Evolutionary conservation across 176 grass and related monocot genomes (phyloP).

Genomic region (Guadua angustifolia): DNA sequence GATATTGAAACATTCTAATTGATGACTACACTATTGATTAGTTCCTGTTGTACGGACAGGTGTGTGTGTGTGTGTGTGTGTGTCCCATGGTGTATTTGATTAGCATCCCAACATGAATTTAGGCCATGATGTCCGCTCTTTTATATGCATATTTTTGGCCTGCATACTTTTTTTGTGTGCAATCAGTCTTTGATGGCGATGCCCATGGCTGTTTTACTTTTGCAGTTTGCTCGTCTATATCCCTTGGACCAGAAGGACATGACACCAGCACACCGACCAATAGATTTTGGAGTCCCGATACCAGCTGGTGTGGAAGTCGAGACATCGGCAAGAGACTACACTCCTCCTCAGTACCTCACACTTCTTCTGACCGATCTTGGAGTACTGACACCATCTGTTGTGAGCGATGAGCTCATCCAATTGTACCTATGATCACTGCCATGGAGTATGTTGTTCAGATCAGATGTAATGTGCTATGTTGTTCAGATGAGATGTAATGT

Average conservation of each 20-base stretch:
- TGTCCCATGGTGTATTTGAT: background rate
- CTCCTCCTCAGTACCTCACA: conserved; percentile 75
- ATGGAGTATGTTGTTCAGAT: background rate
- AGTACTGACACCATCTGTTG: conserved; percentile 74
- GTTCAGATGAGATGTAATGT: conserved; percentile 3
- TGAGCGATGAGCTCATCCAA: conserved; percentile 84
- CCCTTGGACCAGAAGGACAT: conserved; percentile 87
- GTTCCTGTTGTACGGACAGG: background rate
- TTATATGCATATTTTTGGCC: background rate
- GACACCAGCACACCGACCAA: conserved; percentile 63
- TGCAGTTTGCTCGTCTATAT: conserved; percentile 78
- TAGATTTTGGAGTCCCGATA: conserved; percentile 70
- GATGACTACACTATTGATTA: background rate
- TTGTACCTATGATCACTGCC: conserved; percentile 58
- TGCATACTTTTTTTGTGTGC: background rate
- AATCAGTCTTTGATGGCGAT: background rate
- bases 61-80: background rate
- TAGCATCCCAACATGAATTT: background rate
- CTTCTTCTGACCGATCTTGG: conserved; percentile 78
- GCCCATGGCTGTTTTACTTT: conserved; percentile 13
- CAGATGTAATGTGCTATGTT: background rate
- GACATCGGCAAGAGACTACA: conserved; percentile 77
- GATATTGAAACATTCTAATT: background rate
- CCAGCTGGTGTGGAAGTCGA: conserved; percentile 68
- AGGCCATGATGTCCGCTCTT: background rate